Evolutionary conservation across 768 basidiomycete species (phyloP).

Genomic region (Dioszegia aurantiaca): DNA sequence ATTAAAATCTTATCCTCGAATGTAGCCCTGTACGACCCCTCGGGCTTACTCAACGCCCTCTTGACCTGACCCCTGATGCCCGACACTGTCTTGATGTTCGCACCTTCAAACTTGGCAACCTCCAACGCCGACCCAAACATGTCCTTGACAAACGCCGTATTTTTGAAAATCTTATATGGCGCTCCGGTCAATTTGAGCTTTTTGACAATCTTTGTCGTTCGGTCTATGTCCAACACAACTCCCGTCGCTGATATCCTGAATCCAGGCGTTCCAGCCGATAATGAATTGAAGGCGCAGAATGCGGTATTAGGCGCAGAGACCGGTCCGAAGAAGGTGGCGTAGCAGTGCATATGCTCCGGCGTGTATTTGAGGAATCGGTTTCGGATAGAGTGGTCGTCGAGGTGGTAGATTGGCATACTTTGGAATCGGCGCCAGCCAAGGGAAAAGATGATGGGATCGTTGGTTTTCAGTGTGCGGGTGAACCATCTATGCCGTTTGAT

Average conservation of each 20-base stretch:
- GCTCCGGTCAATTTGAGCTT: slow-evolving; percentile 94
- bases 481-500: slow-evolving; percentile 97
- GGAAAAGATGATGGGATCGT: slow-evolving; percentile 92
- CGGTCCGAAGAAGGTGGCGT: slow-evolving; percentile 95
- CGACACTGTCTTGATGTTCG: slow-evolving; percentile 90
- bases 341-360: slow-evolving; percentile 99
- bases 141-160: slow-evolving; percentile 95
- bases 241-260: slow-evolving; percentile 93
- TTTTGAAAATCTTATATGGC: slow-evolving; percentile 98
- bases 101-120: slow-evolving; percentile 97
- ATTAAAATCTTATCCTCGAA: slow-evolving; percentile 97
- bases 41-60: slow-evolving; percentile 90
- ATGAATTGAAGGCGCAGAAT: slow-evolving; percentile 92
- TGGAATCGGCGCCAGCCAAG: slow-evolving; percentile 99
- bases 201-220: slow-evolving; percentile 92
- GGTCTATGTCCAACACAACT: slow-evolving; percentile 88
- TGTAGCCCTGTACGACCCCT: slow-evolving; percentile 90
- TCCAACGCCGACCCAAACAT: slow-evolving; percentile 94
- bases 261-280: slow-evolving; percentile 64
- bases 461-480: slow-evolving; percentile 86
- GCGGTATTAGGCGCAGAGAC: slow-evolving; percentile 88
- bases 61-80: slow-evolving; percentile 96
- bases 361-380: slow-evolving; percentile 99
- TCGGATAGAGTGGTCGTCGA: slow-evolving; percentile 96
- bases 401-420: slow-evolving; percentile 85